Conservation (phyloP, 2,329 filamentous ascomycete species). For the Aaosphaeria pasadenensis region DNA sequence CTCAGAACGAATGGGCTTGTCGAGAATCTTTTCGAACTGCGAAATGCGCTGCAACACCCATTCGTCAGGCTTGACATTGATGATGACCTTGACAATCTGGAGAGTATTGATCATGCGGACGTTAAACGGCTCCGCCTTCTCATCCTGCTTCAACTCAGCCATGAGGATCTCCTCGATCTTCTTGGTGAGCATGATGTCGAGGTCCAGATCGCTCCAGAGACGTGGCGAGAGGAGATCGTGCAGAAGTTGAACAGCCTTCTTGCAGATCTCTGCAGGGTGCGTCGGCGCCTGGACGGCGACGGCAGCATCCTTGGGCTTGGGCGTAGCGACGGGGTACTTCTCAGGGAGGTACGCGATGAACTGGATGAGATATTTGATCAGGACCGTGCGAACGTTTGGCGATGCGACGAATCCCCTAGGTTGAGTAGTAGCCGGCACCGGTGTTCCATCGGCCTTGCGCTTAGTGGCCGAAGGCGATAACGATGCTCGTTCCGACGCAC, state of each 20-base stretch:
- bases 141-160: conserved; percentile 58
- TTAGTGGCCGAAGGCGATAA: conserved; percentile 71
- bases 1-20: conserved; percentile 85
- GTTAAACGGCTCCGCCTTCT: conserved; percentile 66
- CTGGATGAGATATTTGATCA: conserved; percentile 92
- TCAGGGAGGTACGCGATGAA: conserved; percentile 91
- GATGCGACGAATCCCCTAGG: conserved; percentile 39
- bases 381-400: conserved; percentile 65
- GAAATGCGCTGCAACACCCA: conserved; percentile 82
- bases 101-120: conserved; percentile 91
- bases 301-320: conserved; percentile 39
- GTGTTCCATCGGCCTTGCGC: conserved; percentile 68
- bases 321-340: conserved; percentile 65
- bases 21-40: conserved; percentile 79
- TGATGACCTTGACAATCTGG: conserved; percentile 84
- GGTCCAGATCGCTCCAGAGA: conserved; percentile 88
- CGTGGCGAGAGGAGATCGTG: conserved; percentile 80
- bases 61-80: conserved; percentile 83
- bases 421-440: conserved; percentile 55
- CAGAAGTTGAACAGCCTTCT: conserved; percentile 77
- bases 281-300: conserved; percentile 38
- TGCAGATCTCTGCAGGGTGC: conserved; percentile 73
- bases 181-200: conserved; percentile 81
- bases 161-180: conserved; percentile 82
- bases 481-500: conserved; percentile 46